Evolutionary conservation across 768 basidiomycete species (phyloP).

Genomic region (Trametes cinnabarina): DNA sequence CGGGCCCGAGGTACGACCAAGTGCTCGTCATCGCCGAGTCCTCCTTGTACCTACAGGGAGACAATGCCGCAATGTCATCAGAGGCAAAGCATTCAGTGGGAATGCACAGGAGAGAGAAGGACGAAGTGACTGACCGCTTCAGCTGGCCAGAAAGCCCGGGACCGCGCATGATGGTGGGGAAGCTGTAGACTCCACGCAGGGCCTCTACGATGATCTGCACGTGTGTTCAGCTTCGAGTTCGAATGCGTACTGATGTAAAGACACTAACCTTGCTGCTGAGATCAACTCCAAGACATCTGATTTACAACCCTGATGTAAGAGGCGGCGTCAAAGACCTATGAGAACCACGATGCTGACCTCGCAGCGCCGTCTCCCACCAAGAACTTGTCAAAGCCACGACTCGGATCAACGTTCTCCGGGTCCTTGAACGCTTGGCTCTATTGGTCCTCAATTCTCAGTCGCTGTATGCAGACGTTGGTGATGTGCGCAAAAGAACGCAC

Average conservation of each 20-base stretch:
- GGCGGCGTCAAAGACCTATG: slow-evolving; percentile 28
- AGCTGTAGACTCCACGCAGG: slow-evolving; percentile 61
- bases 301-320: slow-evolving; percentile 10
- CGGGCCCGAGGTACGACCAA: slow-evolving; percentile 53
- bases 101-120: background rate
- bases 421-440: slow-evolving; percentile 53
- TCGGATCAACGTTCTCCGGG: slow-evolving; percentile 43
- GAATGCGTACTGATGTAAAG: background rate
- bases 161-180: slow-evolving; percentile 59
- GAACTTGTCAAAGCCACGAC: slow-evolving; percentile 44
- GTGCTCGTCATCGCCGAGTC: slow-evolving; percentile 46
- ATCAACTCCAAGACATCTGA: slow-evolving; percentile 45
- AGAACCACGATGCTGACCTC: slow-evolving; percentile 27
- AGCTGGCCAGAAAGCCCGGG: slow-evolving; percentile 67
- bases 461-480: background rate
- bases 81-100: too few relatives aligned
- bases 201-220: slow-evolving; percentile 55
- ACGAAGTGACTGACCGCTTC: slow-evolving; percentile 39
- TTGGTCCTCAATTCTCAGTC: background rate
- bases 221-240: background rate
- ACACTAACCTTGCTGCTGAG: slow-evolving; percentile 51
- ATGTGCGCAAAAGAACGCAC: slow-evolving; percentile 38
- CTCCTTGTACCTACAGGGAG: slow-evolving; percentile 54
- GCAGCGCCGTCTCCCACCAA: slow-evolving; percentile 50
- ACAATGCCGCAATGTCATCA: too few relatives aligned